Percentiles rank a stretch among this genome's conserved stretches.
These are phyloP conservation scores for Apiotrichum sp. DNA, from an alignment of 1,284 basidiomycete genomes.

Conservation along the genomic window DNA sequence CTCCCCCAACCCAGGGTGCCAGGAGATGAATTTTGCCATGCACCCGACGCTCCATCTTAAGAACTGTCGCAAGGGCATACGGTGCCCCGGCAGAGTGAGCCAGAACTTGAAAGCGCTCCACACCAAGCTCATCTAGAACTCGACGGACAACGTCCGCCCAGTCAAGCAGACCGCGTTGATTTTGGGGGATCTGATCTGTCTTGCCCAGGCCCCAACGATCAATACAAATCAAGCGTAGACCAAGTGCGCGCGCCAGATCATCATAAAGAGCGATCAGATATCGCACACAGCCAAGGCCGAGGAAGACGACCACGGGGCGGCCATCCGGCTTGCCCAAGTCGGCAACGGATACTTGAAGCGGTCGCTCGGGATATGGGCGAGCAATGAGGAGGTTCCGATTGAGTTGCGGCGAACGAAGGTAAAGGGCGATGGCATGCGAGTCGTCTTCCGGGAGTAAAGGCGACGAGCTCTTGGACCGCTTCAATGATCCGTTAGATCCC, in stretches of 20 bases:
- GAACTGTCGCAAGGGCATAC: constrained; percentile 82
- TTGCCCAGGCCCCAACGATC: constrained; percentile 94
- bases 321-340: constrained; percentile 80
- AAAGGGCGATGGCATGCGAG: constrained; percentile 46
- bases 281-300: constrained; percentile 88
- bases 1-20: constrained; percentile 92
- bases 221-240: constrained; percentile 83
- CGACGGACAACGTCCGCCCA: constrained; percentile 89
- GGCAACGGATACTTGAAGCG: constrained; percentile 84
- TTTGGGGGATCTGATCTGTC: constrained; percentile 63
- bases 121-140: constrained; percentile 71
- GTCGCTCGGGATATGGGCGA: constrained; percentile 56
- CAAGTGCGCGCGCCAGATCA: constrained; percentile 83
- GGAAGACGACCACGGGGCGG: constrained; percentile 79
- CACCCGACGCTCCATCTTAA: constrained; percentile 65
- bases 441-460: constrained; percentile 16
- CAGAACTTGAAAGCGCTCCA: constrained; percentile 78
- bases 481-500: constrained; percentile 5
- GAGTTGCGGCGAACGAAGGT: constrained; percentile 73
- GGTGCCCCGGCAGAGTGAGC: constrained; percentile 97
- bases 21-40: constrained; percentile 79
- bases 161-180: constrained; percentile 69
- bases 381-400: constrained; percentile 75
- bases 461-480: constrained; percentile 9
- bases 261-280: constrained; percentile 93